Evolutionary conservation across 2,329 filamentous ascomycete genomes (phyloP), one percentile per base, ranked within the genome.

Genomic region (Cladosporium austrohemisphaericum): DNA sequence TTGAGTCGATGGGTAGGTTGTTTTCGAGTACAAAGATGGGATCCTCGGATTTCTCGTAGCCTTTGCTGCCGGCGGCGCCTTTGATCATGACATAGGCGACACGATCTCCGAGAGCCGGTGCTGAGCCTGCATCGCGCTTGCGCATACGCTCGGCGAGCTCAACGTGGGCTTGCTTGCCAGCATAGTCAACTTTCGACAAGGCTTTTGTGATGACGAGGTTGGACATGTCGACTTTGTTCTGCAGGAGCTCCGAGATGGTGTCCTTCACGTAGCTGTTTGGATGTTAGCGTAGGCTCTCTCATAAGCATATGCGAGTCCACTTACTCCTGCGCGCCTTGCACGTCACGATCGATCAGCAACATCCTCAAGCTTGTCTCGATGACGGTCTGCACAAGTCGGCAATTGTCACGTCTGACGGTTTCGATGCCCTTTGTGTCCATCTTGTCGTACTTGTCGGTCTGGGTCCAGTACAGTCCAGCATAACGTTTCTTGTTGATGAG

Each of bases 391-490:
- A 97, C 93, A 52, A 98, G 74, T 45, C 93, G 77, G 66, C 93
- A 98, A 66, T 98, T 98, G 68, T 98, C 93, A 77, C 93, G 80
- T 58, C 93, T 85, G 38, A 98, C 94, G 3, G 93, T 98, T 71
- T 98, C 93, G 58, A 98, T 97, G 77, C 93, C 93, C 69, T 98
- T 98, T 52, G 89, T 97, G 70, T 98, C 93, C 94, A 98, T 98
- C 76, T 97, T 98, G 78, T 98, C 94, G 68, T 86, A 93, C 70
- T 95, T 96, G 33, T 92, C 81, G 0, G 92, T 82, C 57, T 86
- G 93, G 4, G 93, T 98, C 91, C 91, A 98, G 72, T 89, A 97
- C 25, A 98, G 72, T n/a, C 93, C 93, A 7, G 93, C 93, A 63
- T 98, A 98, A 55, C 93, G 86, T 76, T 98, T 98, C 77, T 98